Evolutionary conservation across 768 basidiomycete genomes (phyloP), one percentile per base, ranked within the genome.

Genomic region (Sutorius australiensis): DNA sequence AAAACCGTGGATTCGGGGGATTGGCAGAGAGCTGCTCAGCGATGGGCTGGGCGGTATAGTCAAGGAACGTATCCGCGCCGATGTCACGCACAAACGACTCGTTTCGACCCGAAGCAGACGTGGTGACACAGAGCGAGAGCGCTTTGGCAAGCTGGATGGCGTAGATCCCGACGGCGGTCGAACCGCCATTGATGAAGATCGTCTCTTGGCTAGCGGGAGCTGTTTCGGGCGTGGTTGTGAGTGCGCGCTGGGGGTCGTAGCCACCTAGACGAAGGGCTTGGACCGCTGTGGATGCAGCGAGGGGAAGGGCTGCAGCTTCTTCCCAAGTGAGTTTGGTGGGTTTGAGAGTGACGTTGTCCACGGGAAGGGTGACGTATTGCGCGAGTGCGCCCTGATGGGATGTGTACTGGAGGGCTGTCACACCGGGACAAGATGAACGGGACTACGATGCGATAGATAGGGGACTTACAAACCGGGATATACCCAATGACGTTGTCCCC

Each of bases 121-220:
- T 80, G 2, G 78, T 72, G 5, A 89, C 86, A 4, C 56, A 71
- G 50, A 80, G 80, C 4, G 84, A 84, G 55, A 72, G 73, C 1
- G 79, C 75, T 62, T 89, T 90, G 8, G 87, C 86, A 10, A 89
- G 63, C 64, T 89, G 86, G 44, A 90, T 84, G 1, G 85, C 87
- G 58, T 78, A 79, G n/a, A 76, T 71, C 5, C 88, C 89, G 1
- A 89, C 84, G 12, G 81, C 70, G 1, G 84, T 80, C 46, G 82
- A 84, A 5, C 86, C 89, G 0, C 87, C 87, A 51, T 87, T 84
- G 61, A 92, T 72, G 58, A 90, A 78, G 4, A 91, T 71, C 2
- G 76, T 75, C 60, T 84, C 82, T 1, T 79, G 54, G 14, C 16
- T 7, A 24, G 39, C 8, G 1, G 50, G n/a, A 0, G 48, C 27